Evolutionary conservation across 1,139 yeast genomes (phyloP).

Genomic region (Pichia cactophila): DNA sequence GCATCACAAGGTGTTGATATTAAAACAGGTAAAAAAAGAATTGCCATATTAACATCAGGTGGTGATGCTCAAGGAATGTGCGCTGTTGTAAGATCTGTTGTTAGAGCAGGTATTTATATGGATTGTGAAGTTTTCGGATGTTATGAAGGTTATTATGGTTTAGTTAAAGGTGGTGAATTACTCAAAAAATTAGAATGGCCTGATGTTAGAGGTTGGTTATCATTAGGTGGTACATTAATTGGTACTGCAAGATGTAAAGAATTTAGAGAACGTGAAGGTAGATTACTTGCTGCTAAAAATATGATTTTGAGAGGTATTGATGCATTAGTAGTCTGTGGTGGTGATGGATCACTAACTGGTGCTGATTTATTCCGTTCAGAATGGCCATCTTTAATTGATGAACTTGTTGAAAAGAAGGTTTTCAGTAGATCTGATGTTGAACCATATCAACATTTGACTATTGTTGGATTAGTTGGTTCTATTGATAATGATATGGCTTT

Average conservation of each 20-base stretch:
- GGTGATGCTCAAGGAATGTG: slow-evolving; percentile 99
- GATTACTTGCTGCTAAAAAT: slow-evolving; percentile 75
- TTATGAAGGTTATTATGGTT: slow-evolving; percentile 92
- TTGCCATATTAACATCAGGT: slow-evolving; percentile 96
- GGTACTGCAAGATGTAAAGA: slow-evolving; percentile 93
- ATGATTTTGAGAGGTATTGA: slow-evolving; percentile 86
- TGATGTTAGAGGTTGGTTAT: slow-evolving; percentile 86
- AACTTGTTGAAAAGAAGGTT: slow-evolving; percentile 47
- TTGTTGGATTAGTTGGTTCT: slow-evolving; percentile 93
- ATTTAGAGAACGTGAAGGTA: slow-evolving; percentile 77
- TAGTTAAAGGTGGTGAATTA: slow-evolving; percentile 75
- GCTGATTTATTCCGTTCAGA: slow-evolving; percentile 90
- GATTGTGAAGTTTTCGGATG: slow-evolving; percentile 96
- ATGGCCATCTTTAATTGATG: slow-evolving; percentile 83
- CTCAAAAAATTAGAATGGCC: slow-evolving; percentile 81
- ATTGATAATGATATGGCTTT: slow-evolving; percentile 97
- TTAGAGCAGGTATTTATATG: slow-evolving; percentile 76
- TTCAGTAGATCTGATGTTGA: slow-evolving; percentile 51
- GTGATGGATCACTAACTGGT: slow-evolving; percentile 97
- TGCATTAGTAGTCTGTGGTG: slow-evolving; percentile 96
- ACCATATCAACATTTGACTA: slow-evolving; percentile 67
- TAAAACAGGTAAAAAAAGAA: slow-evolving; percentile 32
- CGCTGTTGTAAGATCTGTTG: slow-evolving; percentile 90
- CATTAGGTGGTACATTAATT: slow-evolving; percentile 89
- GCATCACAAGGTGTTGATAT: slow-evolving; percentile 5